A percentile compares a stretch with the other conserved stretches of the same genome.
These are phyloP conservation scores for Ophiostoma montium DNA, from an alignment of 2,329 filamentous ascomycete species.

Conservation along the genomic window DNA sequence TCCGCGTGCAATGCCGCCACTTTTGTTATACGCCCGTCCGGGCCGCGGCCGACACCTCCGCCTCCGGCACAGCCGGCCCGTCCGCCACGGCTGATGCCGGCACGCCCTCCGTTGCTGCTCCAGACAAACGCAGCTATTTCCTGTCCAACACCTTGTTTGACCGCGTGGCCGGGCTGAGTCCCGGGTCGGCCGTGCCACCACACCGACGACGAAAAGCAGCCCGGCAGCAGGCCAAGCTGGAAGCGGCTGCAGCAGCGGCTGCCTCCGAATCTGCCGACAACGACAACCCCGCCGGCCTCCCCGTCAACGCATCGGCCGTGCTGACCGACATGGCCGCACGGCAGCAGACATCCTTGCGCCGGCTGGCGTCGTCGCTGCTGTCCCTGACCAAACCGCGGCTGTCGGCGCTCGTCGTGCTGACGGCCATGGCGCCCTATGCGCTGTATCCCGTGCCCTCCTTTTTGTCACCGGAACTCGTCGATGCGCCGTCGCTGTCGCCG, in stretches of 20 bases:
- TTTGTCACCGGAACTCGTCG: slow-evolving; percentile 46
- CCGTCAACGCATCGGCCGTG: slow-evolving; percentile 32
- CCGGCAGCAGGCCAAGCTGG: slow-evolving; percentile 1
- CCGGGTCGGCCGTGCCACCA: slow-evolving; percentile 5
- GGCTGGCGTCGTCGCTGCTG: slow-evolving; percentile 65
- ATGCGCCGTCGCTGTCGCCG: slow-evolving; percentile 65
- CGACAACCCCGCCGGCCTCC: slow-evolving; percentile 10
- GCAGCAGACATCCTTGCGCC: slow-evolving; percentile 38
- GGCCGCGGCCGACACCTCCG: slow-evolving; percentile 5
- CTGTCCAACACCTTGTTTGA: slow-evolving; percentile 21
- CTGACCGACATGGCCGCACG: slow-evolving; percentile 37
- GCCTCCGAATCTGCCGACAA: neutral
- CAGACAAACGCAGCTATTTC: slow-evolving; percentile 19
- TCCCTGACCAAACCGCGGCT: slow-evolving; percentile 92
- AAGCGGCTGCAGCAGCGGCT: neutral
- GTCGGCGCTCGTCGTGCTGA: slow-evolving; percentile 79
- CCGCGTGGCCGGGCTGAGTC: slow-evolving; percentile 12
- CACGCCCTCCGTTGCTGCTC: neutral
- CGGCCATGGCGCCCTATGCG: slow-evolving; percentile 80
- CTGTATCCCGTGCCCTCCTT: slow-evolving; percentile 86
- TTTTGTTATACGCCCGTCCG: slow-evolving; percentile 3
- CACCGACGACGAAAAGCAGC: slow-evolving; percentile 11
- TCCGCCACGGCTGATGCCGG: neutral
- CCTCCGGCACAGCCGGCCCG: no score
- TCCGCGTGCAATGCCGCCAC: slow-evolving; percentile 1